These are phyloP conservation scores for Cladophialophora psammophila DNA, from an alignment of 2,329 filamentous ascomycete species.

Conservation along the genomic window DNA sequence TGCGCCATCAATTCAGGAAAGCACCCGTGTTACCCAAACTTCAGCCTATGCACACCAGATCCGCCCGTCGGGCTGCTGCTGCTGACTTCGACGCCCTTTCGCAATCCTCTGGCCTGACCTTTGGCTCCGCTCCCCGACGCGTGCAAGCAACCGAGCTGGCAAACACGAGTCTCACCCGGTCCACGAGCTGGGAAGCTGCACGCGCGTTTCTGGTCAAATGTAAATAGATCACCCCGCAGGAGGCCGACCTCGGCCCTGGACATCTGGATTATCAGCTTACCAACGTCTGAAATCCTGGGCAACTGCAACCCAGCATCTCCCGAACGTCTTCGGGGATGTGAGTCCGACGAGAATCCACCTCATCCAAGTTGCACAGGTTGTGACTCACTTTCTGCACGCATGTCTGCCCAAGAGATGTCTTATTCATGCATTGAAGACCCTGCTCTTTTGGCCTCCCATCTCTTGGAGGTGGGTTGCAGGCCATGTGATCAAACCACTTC, in stretches of 20 bases:
- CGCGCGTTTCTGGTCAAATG: conserved; percentile 3
- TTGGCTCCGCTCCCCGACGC: not conserved
- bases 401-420: conserved; percentile 3
- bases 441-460: not conserved
- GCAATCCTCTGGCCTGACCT: not conserved
- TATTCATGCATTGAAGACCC: not conserved
- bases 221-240: not conserved
- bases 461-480: not conserved
- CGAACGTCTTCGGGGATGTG: not conserved
- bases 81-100: not conserved
- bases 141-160: not conserved
- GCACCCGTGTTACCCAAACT: conserved; percentile 4
- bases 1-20: not conserved
- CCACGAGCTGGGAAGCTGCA: not conserved
- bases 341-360: not conserved
- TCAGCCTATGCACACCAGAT: not conserved
- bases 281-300: not conserved
- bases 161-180: not conserved
- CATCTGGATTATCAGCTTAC: conserved; percentile 1
- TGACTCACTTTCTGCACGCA: conserved; percentile 4
- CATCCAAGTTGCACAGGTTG: conserved; percentile 5
- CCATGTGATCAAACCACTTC: not conserved
- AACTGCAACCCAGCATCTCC: not conserved
- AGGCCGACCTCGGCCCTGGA: not conserved
- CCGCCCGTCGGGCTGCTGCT: not conserved